Evolutionary conservation across 805 yeast species (phyloP), one percentile per base, ranked within the genome.

Genomic region (Kregervanrija pseudodelftensis): DNA sequence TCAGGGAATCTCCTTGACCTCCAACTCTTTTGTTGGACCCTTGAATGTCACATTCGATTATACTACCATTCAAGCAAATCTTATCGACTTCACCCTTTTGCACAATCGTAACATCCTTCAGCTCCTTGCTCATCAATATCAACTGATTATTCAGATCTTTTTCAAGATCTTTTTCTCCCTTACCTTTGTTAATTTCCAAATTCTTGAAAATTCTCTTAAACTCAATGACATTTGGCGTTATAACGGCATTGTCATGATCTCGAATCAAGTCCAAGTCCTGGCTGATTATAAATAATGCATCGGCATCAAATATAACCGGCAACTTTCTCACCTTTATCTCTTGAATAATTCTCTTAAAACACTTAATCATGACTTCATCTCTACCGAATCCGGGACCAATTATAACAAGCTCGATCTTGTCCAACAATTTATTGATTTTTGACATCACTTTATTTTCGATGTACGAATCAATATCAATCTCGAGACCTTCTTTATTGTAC

Each of bases 381-480:
- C 99, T 70, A 0, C 99, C 99, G 47, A 90, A 74, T 0, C 98
- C 99, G 0, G 98, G 98, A 0, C 98, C 98, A 34, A 91, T 73
- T 2, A 93, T 86, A 28, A 89, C 79, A 8, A 81, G 85, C 56
- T 91, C 95, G 47, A 88, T 76, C 39, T 95, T 66, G 33, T 72
- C 70, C 33, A 91, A 64, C 16, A 90, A 56, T 0, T 67, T 45
- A 15, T 59, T 52, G n/a, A 86, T 73, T 55, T 77, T 77, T 17
- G 80, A 79, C 57, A 84, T 50, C 11, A 85, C 69, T 41, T 66
- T 64, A 8, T 57, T 52, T n/a, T 68, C 66, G 36, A 78, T 58
- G 42, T 22, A 22, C 8, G 28, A 22, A 22, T 22, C 28, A 22
- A 69, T 64, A 12, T 50, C 36, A 43, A 53, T 53, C 16, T 53